phyloP scores from a whole-genome alignment of 164 flowering plant species.

The Berberis vulgaris region DNA sequence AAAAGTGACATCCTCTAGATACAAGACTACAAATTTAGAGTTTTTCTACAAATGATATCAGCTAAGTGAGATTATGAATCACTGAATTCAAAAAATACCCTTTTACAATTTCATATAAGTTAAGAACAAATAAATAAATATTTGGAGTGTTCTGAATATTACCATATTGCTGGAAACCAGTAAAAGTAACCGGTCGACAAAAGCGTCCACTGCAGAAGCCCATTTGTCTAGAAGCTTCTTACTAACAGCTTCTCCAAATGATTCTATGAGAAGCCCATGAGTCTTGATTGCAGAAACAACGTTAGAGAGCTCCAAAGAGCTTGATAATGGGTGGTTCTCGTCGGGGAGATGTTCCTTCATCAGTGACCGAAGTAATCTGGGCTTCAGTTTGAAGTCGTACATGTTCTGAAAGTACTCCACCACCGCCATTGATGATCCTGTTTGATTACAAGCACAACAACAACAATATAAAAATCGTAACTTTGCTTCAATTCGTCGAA shows the following conservation, averaged over 20 bases:
- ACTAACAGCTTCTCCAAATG: slow-evolving; percentile 16
- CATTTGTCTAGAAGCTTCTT: slow-evolving; percentile 29
- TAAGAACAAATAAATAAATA: not conserved
- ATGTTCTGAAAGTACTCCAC: not conserved
- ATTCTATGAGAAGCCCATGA: slow-evolving; percentile 52
- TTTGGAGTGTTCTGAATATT: too few species aligned
- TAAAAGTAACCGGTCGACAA: slow-evolving; percentile 42
- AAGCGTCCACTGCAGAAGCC: slow-evolving; percentile 57
- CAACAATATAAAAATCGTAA: too few species aligned
- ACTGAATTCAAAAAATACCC: not conserved
- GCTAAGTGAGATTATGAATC: not conserved
- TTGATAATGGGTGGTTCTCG: not conserved
- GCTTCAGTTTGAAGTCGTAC: not conserved
- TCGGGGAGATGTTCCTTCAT: not conserved
- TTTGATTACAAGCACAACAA: too few species aligned
- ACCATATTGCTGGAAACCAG: slow-evolving; percentile 55
- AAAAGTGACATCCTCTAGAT: too few species aligned
- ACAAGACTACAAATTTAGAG: not conserved
- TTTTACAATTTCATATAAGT: not conserved
- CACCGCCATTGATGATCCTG: not conserved
- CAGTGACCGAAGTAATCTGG: not conserved
- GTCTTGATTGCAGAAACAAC: slow-evolving; percentile 41
- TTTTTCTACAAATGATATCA: not conserved
- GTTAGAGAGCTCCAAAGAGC: not conserved
- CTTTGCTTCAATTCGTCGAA: too few species aligned